phyloP scores from a whole-genome alignment of 2,329 filamentous ascomycete species.

The Arthrobotrys iridis region DNA sequence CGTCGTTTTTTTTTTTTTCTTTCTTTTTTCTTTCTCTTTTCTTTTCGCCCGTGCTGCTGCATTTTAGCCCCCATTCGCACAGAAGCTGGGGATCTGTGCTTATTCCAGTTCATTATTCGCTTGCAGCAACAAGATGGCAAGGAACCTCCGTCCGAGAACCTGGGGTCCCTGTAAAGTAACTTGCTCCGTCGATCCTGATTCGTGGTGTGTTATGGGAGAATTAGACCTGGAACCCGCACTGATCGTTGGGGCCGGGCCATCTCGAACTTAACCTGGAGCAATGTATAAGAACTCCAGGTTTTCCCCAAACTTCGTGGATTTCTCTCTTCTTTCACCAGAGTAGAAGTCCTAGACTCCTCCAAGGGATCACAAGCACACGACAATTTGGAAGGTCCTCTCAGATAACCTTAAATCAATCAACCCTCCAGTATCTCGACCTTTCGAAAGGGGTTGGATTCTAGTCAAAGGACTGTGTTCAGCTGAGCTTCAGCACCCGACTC shows the following conservation, averaged over 20 bases:
- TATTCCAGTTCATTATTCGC: constrained; percentile 31
- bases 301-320: constrained; percentile 45
- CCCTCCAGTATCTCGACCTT: constrained; percentile 9
- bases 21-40: constrained; percentile 3
- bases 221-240: constrained; percentile 54
- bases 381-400: constrained; percentile 22
- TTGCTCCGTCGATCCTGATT: constrained; percentile 47
- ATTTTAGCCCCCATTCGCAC: constrained; percentile 43
- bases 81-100: constrained; percentile 31
- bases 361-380: constrained; percentile 41
- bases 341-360: constrained; percentile 50
- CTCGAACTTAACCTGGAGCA: constrained; percentile 47
- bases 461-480: constrained; percentile 17
- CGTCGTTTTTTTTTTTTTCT: background rate
- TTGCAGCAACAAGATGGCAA: constrained; percentile 46
- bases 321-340: constrained; percentile 39
- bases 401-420: constrained; percentile 2
- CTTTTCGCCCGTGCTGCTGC: constrained; percentile 13
- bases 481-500: constrained; percentile 19
- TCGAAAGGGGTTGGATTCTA: constrained; percentile 28
- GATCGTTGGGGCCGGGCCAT: constrained; percentile 35
- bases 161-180: constrained; percentile 49
- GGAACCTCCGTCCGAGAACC: constrained; percentile 54
- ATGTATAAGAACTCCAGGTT: constrained; percentile 55
- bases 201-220: constrained; percentile 52